Evolutionary conservation across 495 filamentous ascomycete species (phyloP).

Genomic region (Xylaria longipes): DNA sequence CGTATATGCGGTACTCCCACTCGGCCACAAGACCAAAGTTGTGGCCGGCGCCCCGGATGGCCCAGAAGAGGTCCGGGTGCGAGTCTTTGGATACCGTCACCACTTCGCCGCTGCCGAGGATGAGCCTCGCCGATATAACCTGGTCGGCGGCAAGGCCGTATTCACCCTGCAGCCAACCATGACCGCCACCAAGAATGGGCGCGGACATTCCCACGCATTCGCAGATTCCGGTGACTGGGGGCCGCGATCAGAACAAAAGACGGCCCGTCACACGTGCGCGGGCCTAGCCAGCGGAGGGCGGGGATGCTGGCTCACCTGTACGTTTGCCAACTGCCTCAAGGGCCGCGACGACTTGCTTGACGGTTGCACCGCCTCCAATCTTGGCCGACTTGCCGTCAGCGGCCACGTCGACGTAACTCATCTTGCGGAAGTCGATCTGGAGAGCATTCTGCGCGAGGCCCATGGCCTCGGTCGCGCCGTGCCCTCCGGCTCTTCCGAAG

Average conservation of each 20-base stretch:
- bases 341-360: not conserved
- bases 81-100: slow-evolving; percentile 40
- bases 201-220: slow-evolving; percentile 55
- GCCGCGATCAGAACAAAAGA: not conserved
- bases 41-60: slow-evolving; percentile 59
- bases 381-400: slow-evolving; percentile 3
- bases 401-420: not conserved
- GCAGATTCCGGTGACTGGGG: slow-evolving; percentile 47
- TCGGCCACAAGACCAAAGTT: slow-evolving; percentile 60
- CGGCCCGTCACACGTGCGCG: too few relatives aligned
- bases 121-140: slow-evolving; percentile 52
- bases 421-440: slow-evolving; percentile 18
- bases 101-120: slow-evolving; percentile 53
- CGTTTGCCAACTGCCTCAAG: slow-evolving; percentile 8
- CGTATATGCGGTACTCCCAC: slow-evolving; percentile 25
- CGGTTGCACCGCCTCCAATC: slow-evolving; percentile 11
- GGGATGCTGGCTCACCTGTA: not conserved
- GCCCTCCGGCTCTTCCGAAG: slow-evolving; percentile 26
- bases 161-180: slow-evolving; percentile 55
- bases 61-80: slow-evolving; percentile 56
- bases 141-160: slow-evolving; percentile 59
- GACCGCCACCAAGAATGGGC: slow-evolving; percentile 58
- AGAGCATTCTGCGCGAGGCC: not conserved
- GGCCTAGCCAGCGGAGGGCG: too few relatives aligned
- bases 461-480: slow-evolving; percentile 10